These are phyloP conservation scores for Amanita subjunquillea DNA, from an alignment of 768 basidiomycete genomes.

Conservation along the genomic window DNA sequence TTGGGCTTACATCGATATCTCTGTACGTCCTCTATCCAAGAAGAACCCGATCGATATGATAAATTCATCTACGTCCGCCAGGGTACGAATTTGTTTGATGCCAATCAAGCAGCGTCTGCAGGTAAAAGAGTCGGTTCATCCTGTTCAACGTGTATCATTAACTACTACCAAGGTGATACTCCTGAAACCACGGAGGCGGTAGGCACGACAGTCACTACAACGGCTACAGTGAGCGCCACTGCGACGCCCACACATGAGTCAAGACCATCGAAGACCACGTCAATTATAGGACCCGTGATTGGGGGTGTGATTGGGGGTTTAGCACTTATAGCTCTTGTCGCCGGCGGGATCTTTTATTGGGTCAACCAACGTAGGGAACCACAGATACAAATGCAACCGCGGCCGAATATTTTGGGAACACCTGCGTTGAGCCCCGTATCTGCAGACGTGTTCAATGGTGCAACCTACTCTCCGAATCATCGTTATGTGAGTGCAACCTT, in stretches of 20 bases:
- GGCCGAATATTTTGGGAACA: background rate
- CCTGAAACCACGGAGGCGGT: background rate
- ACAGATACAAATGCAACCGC: background rate
- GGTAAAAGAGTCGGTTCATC: background rate
- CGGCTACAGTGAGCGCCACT: background rate
- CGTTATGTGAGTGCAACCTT: background rate
- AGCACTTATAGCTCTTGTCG: background rate
- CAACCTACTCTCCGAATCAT: background rate
- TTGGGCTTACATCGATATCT: slow-evolving; percentile 1
- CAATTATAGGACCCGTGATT: background rate
- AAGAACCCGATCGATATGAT: background rate
- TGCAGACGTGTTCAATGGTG: background rate
- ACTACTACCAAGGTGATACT: background rate
- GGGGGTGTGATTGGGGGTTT: background rate
- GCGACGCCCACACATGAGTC: background rate
- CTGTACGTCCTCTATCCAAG: background rate
- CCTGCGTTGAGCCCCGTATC: background rate
- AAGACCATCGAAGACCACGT: background rate
- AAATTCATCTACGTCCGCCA: background rate
- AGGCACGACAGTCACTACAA: background rate
- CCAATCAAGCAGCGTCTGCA: background rate
- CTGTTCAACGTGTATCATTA: background rate
- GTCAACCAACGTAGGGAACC: background rate
- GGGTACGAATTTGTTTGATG: background rate
- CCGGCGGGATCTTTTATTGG: background rate